Percentiles rank a stretch among this genome's conserved stretches.
These are phyloP conservation scores for Paramarasmius palmivorus DNA, from an alignment of 1,284 basidiomycete genomes.

Conservation along the genomic window DNA sequence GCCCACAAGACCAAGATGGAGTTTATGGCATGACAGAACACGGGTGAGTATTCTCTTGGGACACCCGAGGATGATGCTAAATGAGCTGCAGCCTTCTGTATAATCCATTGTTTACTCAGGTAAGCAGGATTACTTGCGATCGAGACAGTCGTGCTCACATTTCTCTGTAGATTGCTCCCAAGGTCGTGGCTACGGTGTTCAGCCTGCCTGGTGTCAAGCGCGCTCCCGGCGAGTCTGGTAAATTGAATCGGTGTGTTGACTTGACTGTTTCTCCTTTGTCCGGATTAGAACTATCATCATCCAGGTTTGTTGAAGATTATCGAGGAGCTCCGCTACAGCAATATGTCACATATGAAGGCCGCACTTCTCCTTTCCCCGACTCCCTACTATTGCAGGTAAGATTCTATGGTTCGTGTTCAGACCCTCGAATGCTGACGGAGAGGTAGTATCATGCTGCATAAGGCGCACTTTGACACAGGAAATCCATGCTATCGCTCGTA, in stretches of 20 bases:
- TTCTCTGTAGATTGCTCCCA: slow-evolving; percentile 35
- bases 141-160: neutral
- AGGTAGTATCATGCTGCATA: too few species aligned
- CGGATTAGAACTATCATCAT: neutral
- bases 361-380: slow-evolving; percentile 38
- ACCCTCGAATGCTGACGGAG: neutral
- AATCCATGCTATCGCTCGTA: too few species aligned
- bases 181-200: slow-evolving; percentile 50
- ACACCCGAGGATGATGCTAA: too few species aligned
- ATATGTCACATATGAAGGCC: slow-evolving; percentile 34
- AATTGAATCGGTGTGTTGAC: slow-evolving; percentile 34
- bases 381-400: slow-evolving; percentile 36
- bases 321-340: slow-evolving; percentile 29
- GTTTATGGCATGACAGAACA: slow-evolving; percentile 37
- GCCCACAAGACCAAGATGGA: slow-evolving; percentile 25
- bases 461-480: too few species aligned
- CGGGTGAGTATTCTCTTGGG: slow-evolving; percentile 31
- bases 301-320: slow-evolving; percentile 34
- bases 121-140: slow-evolving; percentile 20
- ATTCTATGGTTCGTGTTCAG: neutral
- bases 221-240: slow-evolving; percentile 45
- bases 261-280: neutral
- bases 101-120: slow-evolving; percentile 42
- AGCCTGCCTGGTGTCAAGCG: slow-evolving; percentile 44
- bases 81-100: slow-evolving; percentile 42